Evolutionary conservation across 371 early-diverging fungal species (phyloP), one percentile per base, ranked within the genome.

Genomic region (Lichtheimia hyalospora): DNA sequence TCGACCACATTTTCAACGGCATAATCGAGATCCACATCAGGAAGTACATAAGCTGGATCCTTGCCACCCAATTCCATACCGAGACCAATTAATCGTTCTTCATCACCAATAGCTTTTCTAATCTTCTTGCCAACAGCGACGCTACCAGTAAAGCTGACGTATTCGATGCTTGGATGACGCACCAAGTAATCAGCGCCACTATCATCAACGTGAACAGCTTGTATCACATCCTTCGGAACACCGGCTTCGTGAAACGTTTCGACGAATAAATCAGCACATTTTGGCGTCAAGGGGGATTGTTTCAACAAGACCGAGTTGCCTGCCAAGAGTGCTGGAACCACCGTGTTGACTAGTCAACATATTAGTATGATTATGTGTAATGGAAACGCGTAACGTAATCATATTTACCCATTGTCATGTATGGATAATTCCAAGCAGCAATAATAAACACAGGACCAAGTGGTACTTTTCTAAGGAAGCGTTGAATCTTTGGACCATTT

Each of bases 41-140:
- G 70, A 12, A 90, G 79, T 5, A 95, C 92, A 66, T 92, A 92
- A 7, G 92, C 92, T 10, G 95, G 91, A 67, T 92, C 92, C 64
- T 92, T 93, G 13, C 95, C 95, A 15, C 95, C 95, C 5, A 94
- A 78, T 57, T 94, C 95, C 67, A 94, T 81, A 1, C 89, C 89
- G 16, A 86, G 84, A 87, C 90, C 86, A 58, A 89, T 88, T 52
- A 88, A 79, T 39, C 83, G 83, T 20, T 74, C 65, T 28, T 85
- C 76, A 39, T 86, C 87, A 8, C 79, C 74, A 44, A 79, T 71
- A 13, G 88, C 75, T 43, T 82, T 71, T 55, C 82, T 77, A 52
- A 93, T 88, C 63, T 81, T 83, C 25, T 81, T 81, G 8, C 93
- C 93, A 5, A 90, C 88, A 7, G 87, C 84, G 25, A 91, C 88